Evolutionary conservation across 495 filamentous ascomycete genomes (phyloP).

Genomic region (Pyrenula massariospora): DNA sequence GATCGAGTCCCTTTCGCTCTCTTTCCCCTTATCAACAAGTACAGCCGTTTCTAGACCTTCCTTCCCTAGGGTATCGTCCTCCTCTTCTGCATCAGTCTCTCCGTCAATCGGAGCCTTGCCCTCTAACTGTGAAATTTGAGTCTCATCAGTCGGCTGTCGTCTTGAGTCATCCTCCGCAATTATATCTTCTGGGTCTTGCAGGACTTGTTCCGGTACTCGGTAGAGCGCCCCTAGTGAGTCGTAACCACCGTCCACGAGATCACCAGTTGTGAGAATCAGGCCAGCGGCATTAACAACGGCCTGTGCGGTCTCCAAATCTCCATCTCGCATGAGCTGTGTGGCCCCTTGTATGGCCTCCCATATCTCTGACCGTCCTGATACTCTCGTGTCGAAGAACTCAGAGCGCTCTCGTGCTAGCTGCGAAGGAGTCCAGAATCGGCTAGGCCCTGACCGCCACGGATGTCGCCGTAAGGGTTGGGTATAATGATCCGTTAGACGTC

Average conservation of each 20-base stretch:
- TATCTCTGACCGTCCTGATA: conserved; percentile 61
- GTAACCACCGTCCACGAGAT: conserved; percentile 63
- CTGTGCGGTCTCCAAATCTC: conserved; percentile 64
- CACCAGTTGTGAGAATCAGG: conserved; percentile 64
- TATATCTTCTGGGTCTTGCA: conserved; percentile 64
- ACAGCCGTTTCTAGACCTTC: conserved; percentile 18
- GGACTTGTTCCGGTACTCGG: conserved; percentile 61
- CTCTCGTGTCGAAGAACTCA: conserved; percentile 77
- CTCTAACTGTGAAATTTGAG: not conserved
- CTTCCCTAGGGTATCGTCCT: conserved; percentile 20
- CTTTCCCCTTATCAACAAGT: conserved; percentile 37
- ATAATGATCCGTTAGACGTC: conserved; percentile 31
- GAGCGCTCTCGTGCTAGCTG: conserved; percentile 36
- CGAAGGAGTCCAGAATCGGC: conserved; percentile 37
- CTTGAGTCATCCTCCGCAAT: conserved; percentile 20
- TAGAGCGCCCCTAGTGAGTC: conserved; percentile 71
- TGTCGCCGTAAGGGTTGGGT: conserved; percentile 39
- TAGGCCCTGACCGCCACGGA: conserved; percentile 34
- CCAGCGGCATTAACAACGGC: conserved; percentile 62
- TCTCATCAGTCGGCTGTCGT: not conserved
- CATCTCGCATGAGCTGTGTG: conserved; percentile 48
- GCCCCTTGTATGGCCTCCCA: conserved; percentile 65
- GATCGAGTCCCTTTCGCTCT: conserved; percentile 40
- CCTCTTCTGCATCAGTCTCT: conserved; percentile 51
- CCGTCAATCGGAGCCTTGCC: conserved; percentile 23